Base-by-base conservation (phyloP, 352 stramenopile genomes). In the Phytopythium delawarense region DNA sequence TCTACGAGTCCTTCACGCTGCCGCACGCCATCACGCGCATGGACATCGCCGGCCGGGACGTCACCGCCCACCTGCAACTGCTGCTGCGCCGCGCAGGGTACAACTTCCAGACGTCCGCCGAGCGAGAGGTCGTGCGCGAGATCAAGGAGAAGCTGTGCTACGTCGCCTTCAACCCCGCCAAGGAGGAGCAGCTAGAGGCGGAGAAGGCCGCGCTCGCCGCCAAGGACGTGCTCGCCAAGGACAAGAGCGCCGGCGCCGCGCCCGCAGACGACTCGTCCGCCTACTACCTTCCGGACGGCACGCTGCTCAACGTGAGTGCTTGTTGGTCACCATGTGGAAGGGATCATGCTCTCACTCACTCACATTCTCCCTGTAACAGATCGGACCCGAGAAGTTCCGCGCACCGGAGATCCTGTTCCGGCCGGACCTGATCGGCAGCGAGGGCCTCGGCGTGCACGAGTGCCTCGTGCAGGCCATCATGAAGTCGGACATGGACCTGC, bases 401-500 rank as follows among this genome's bases (percentile, higher is more conserved):
- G 81, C 83, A 4, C 84, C 88, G 15, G 88, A 96, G 53, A 78
- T 89, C 59, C 73, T 96, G 45, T 96, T 96, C 72, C 78, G 87
- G 37, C 88, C 88, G 15, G 82, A 86, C 25, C 76, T 93, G 61
- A 88, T 97, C 57, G 88, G 89, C 59, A 90, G 84, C 32, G 89
- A 96, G 72, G 65, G 57, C 35, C 56, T 72, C 63, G 90, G 89
- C 48, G 79, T 97, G 37, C 90, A 95, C 66, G 88, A 94, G 62
- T 93, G 87, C 67, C 74, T 94, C 40, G 87, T 95, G 59, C 84
- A 97, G 63, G 89, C 92, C 39, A 98, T 99, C 69, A 98, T 98
- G 89, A 98, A 98, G 79, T 98, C 92, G 74, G 96, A 99, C 73
- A 88, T 98, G 70, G 97, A 99, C 66, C 89, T 98, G 65, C 89